Base-by-base conservation (phyloP, 805 yeast genomes). In the Barnettozyma pratensis region DNA sequence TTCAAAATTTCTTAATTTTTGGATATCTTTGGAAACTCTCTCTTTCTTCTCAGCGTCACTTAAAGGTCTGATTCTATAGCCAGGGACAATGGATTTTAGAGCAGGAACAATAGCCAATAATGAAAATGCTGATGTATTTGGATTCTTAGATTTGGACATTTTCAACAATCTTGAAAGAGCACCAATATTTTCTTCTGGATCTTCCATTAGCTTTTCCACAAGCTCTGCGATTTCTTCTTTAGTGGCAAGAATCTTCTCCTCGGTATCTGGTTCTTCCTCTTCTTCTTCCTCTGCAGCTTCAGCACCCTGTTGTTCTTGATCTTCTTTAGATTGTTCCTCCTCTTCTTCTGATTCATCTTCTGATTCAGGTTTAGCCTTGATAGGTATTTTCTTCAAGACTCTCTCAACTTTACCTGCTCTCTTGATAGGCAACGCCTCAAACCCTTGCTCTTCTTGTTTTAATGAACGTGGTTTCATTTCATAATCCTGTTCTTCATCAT, bases 141-240 rank as follows among this genome's bases (percentile, higher is more conserved):
- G 71, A 55, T 85, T 82, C 55, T 75, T 77, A 2, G 94, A 83
- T 49, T 71, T 75, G 0, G 87, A 74, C 89, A 86, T 85, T 56
- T 76, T 80, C 46, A 87, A 70, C 44, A 87, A 72, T 61, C 91
- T 79, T 2, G 85, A 75, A 10, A 91, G 70, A 30, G 80, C 71
- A 11, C 77, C 62, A 7, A 85, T 73, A 59, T 91, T 79, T 59
- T 88, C 96, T 64, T 94, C 98, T 6, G 98, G 97, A 50, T 88
- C 87, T 62, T 90, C 96, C 58, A 81, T 81, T 35, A 92, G 68
- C 39, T 77, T 76, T 37, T 87, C 86, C 1, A 96, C 97, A 43
- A 84, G 65, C 19, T 77, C 81, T 0, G 98, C 96, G 39, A 94
- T 78, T 47, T 86, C 87, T 67, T 90, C 97, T 59, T 90, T 87